phyloP scores from a whole-genome alignment of 768 basidiomycete genomes.

The Tylopilus plumbeoviolaceoides region DNA sequence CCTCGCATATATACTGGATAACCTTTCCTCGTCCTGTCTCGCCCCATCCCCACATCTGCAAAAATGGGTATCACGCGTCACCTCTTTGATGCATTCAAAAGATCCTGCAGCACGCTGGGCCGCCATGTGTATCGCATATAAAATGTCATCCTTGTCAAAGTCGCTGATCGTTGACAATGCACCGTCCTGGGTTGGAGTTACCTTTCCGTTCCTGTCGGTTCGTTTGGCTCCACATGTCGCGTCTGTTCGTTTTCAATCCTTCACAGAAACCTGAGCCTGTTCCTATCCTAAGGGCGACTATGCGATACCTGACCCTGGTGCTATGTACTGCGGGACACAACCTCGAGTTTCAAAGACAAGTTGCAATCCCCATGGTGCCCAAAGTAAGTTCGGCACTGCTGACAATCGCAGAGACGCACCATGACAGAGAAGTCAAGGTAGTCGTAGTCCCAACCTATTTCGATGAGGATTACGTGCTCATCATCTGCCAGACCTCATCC shows the following conservation, averaged over 20 bases:
- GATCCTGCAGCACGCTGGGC: constrained; percentile 77
- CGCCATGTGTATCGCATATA: constrained; percentile 70
- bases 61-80: constrained; percentile 75
- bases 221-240: constrained; percentile 33
- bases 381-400: constrained; percentile 65
- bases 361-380: constrained; percentile 64
- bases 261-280: constrained; percentile 63
- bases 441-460: neutral
- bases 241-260: constrained; percentile 13
- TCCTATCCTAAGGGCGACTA: constrained; percentile 56
- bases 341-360: constrained; percentile 81
- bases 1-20: constrained; percentile 54
- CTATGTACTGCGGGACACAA: constrained; percentile 56
- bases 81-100: constrained; percentile 73
- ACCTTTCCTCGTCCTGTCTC: constrained; percentile 52
- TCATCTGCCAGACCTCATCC: constrained; percentile 38
- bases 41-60: constrained; percentile 59
- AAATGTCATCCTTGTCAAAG: constrained; percentile 56
- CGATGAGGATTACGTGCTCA: constrained; percentile 2
- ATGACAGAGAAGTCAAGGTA: constrained; percentile 55
- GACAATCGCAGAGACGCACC: constrained; percentile 48
- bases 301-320: constrained; percentile 60
- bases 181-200: constrained; percentile 65
- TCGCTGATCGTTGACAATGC: constrained; percentile 64
- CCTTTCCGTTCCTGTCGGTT: constrained; percentile 67